Base-by-base conservation (phyloP, 1,139 yeast genomes). In the Scheffersomyces lignicola region DNA sequence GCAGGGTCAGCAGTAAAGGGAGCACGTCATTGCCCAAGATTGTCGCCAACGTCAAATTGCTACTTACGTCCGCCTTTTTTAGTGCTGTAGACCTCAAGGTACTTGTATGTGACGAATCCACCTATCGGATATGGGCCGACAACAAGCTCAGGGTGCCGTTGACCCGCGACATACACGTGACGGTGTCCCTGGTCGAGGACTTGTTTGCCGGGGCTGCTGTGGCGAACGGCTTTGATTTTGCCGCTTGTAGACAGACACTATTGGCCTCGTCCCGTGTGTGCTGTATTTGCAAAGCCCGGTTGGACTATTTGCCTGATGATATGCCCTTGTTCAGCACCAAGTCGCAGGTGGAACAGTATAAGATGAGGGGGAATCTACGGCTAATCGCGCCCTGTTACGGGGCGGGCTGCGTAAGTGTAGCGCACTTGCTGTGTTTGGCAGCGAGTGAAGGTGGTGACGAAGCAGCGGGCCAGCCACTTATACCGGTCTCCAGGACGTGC, bases 21-120 rank as follows among this genome's bases (percentile, higher is more conserved):
- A 47, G 64, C 28, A 54, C 71, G 1, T 37, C 45, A 2, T 18
- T 82, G 2, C 76, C 69, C 38, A 69, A 72, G 34, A 71, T 73
- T 36, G 37, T 83, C 12, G 88, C 76, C 0, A 69, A 76, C 43
- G 51, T 77, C 7, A 58, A 78, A 30, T 52, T 76, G 23, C 56
- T 85, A 13, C 33, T 80, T 3, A 45, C 48, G 1, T 53, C 72
- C 4, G 44, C 47, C 2, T 72, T 69, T 28, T 80, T 80, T 48
- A 44, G 47, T 1, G 49, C 59, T 11, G 58, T 76, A 65, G 60
- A 61, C 25, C 48, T 77, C 24, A 49, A 47, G n/a, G 60, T 76
- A 2, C 59, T 60, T 10, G 51, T 75, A 18, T 73, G 74, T 39
- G 62, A 59, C 36, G 55, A 56, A 5, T 49, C 52, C 3, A 45